Base-by-base conservation (phyloP, 2,329 filamentous ascomycete genomes). In the Fusarium euwallaceae region DNA sequence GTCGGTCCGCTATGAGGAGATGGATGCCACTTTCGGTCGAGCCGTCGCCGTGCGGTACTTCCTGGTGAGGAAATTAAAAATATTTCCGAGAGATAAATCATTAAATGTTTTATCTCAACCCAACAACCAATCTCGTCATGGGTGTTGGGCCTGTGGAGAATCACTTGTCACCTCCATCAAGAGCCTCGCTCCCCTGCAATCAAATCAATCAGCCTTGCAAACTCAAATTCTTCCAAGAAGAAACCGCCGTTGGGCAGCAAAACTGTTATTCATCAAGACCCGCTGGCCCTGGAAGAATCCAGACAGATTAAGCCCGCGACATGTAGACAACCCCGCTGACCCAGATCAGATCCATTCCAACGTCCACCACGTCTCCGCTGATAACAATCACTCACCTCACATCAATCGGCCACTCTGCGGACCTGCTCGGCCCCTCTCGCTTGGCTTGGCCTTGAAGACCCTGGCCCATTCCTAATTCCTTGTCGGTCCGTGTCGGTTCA, bases 161-260 rank as follows among this genome's bases (percentile, higher is more conserved):
- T 2, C 10, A 11, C 32, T 27, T 34, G 22, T 51, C 32, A 53
- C 27, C 60, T 61, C 22, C 27, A 29, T 34, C 32, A 34, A 34
- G 32, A 34, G 32, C 32, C 32, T 34, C 11, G 1, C 36, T 67
- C 37, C 37, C 45, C 70, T 34, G 65, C 37, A 65, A 70, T 53
- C 27, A 53, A 53, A 53, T 48, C 22, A 51, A 29, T 73, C 58
- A 73, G 70, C 61, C 71, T 37, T 74, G 67, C 67, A 65, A 74
- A 74, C 67, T 73, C 67, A 65, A 74, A 74, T 64, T 73, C 41
- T 68, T 60, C 63, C 66, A 36, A 48, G 16, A 29, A 2, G 43
- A 71, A 71, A 63, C 63, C 48, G 41, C 61, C n/a, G 63, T 73
- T 74, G 41, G 71, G 71, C 67, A 74, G 56, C 63, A 71, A 74